phyloP scores from a whole-genome alignment of 2,329 filamentous ascomycete genomes.

The Monosporascus cannonballus region DNA sequence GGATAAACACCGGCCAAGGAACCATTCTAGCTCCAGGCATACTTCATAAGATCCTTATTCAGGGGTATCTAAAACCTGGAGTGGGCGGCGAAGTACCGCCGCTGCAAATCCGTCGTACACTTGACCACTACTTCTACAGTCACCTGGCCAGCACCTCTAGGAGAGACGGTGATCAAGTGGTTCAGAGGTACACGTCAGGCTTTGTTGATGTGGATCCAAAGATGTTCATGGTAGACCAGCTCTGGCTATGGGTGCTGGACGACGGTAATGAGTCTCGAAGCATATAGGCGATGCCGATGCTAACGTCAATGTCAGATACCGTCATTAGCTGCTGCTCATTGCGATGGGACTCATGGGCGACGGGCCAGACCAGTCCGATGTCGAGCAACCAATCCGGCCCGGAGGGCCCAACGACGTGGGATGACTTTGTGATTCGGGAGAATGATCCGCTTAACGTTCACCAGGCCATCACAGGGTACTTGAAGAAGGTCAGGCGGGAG shows the following conservation, averaged over 20 bases:
- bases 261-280: not conserved
- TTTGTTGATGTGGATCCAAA: not conserved
- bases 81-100: not conserved
- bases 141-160: not conserved
- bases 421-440: not conserved
- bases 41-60: not conserved
- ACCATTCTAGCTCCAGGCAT: not conserved
- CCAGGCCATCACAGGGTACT: not conserved
- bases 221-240: not conserved
- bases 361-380: not conserved
- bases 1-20: not conserved
- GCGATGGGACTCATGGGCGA: not conserved
- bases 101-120: not conserved
- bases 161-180: not conserved
- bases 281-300: not conserved
- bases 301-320: not conserved
- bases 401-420: not conserved
- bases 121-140: not conserved
- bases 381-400: not conserved
- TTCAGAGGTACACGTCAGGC: not conserved
- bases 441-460: not conserved
- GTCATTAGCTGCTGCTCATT: not conserved
- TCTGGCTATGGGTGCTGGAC: not conserved
- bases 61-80: not conserved
- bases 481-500: not conserved